Base-by-base conservation (phyloP, 495 filamentous ascomycete species). In the Hyaloscypha finlandica region DNA sequence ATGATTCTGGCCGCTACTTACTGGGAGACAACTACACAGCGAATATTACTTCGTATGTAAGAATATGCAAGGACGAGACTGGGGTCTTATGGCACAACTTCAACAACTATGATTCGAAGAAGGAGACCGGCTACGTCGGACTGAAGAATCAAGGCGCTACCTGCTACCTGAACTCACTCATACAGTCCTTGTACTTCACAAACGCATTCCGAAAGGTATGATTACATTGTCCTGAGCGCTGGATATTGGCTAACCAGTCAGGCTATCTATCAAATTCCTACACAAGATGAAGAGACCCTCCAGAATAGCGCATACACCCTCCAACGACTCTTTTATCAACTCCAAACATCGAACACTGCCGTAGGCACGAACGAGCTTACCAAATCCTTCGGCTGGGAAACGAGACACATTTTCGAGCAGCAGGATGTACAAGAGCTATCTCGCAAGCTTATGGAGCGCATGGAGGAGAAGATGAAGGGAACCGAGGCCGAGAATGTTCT, bases 1-100 rank as follows among this genome's bases (percentile, higher is more conserved):
- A 93, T 59, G 83, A 86, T 39, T 82, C 79, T 68, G 84, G 81
- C 9, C 84, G 89, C 45, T 91, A 91, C n/a, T 12, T 48, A 19
- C 83, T 99, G 67, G 88, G 97, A 14, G 93, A 98, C 77, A 89
- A 93, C 72, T 92, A 97, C 58, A 83, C 85, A 33, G 92, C 90
- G 58, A 94, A 91, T 70, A 82, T 98, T 69, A 97, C 93, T 2
- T 95, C 94, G 58, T 99, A 96, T 74, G 91, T 99, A 58, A 86
- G 94, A 55, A 86, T 97, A 57, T 89, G 97, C 53, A 96, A 97
- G 77, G 95, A 99, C 75, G 95, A 97, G 35, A 99, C 95, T 3
- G 95, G 95, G 61, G 95, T 99, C n/a, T 77, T 99, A 67, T 99
- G 95, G 95, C 95, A 99, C 78, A 97, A 92, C 79, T 97, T 99